Conservation (phyloP, 2,329 filamentous ascomycete genomes). For the Colletotrichum sp. region DNA sequence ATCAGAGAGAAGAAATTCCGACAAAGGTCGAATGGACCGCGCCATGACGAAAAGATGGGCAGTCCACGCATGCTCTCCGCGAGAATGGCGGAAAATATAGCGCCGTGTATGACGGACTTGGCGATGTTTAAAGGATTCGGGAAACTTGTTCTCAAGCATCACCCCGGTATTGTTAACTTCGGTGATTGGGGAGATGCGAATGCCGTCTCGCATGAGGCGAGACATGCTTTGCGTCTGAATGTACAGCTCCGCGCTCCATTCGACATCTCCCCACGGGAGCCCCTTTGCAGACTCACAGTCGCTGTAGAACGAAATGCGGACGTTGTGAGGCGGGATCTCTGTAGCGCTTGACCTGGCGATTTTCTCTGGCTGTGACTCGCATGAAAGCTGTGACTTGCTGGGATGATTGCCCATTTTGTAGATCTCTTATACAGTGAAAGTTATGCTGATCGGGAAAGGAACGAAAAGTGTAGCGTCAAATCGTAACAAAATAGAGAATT, state of each 20-base stretch:
- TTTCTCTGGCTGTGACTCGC: neutral
- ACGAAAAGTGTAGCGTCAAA: neutral
- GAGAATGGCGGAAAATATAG: neutral
- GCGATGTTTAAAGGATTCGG: neutral
- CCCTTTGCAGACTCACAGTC: neutral
- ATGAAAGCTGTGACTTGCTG: neutral
- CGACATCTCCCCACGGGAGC: neutral
- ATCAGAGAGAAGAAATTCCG: neutral
- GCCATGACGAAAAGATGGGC: neutral
- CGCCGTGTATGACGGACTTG: neutral
- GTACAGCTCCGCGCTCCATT: neutral
- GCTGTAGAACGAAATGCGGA: neutral
- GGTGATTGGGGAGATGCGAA: neutral
- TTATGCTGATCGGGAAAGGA: neutral
- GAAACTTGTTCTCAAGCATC: neutral
- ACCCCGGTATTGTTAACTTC: neutral
- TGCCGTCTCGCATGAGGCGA: neutral
- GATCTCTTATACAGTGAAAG: neutral
- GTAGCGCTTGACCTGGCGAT: neutral
- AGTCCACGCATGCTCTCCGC: neutral
- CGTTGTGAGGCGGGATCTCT: neutral
- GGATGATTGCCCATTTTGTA: neutral
- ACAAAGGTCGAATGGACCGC: neutral
- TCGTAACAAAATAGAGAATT: neutral
- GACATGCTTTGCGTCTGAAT: neutral